Evolutionary conservation across 495 filamentous ascomycete species (phyloP), one percentile per base, ranked within the genome.

Genomic region (Penicillium silybi): DNA sequence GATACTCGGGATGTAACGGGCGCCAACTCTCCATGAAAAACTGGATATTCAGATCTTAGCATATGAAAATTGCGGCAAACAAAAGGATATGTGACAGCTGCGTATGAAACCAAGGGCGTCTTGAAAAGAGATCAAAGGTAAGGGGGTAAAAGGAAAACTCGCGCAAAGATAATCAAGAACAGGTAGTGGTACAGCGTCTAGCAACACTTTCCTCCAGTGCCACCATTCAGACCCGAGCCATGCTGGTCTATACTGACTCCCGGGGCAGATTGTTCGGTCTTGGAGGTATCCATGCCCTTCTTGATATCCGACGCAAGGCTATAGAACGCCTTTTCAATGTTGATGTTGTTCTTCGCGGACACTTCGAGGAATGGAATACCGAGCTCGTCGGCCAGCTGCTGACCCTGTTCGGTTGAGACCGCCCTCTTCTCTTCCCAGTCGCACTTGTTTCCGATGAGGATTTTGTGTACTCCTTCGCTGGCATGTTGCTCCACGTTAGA

Each of bases 401-500:
- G 92, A 54, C 93, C 93, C 64, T 87, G 88, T 69, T 97, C 90
- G 41, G 87, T 96, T 22, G 90, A 89, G 17, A 99, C 88, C 16
- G 85, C 88, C 55, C 95, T 83, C 79, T 97, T 99, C 72, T 99
- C 93, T 73, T 97, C 92, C 95, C 95, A 97, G 74, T 99, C 93
- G 73, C 93, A 98, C 74, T 99, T 99, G 80, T 99, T 99, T 61
- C 93, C 93, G 53, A 99, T 96, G 44, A 99, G 85, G 63, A 99
- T 97, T 78, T 97, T 99, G 84, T 97, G 96, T 58, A 99, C 93
- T 57, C 95, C 95, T 74, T 97, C 93, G 53, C 92, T 97, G 43
- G 95, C 93, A 74, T 99, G 95, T 69, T 97, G 92, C 67, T 98
- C 93, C 46, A 98, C 93, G 76, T 98, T 97, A 57, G 90, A 92